phyloP scores from a whole-genome alignment of 495 filamentous ascomycete genomes.

The Pseudotulostoma volvatum region DNA sequence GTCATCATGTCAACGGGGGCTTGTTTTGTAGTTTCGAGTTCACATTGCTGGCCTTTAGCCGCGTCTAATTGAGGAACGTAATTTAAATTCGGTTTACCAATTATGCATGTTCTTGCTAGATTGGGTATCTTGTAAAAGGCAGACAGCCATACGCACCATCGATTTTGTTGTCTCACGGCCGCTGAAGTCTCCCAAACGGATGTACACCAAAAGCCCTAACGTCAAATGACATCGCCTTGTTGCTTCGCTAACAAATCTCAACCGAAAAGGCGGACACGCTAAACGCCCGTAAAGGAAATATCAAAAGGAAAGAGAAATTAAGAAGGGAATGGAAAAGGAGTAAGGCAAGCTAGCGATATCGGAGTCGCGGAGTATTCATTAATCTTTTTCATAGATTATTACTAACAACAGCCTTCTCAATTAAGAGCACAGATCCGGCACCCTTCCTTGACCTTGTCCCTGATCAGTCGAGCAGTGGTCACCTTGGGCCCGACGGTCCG shows the following conservation, averaged over 20 bases:
- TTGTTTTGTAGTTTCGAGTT: background rate
- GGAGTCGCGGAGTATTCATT: too few species aligned
- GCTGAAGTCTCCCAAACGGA: too few species aligned
- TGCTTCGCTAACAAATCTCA: too few species aligned
- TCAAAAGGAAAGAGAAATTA: conserved; percentile 1
- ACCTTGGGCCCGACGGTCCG: conserved; percentile 71
- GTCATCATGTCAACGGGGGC: background rate
- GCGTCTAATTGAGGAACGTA: background rate
- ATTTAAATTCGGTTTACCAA: background rate
- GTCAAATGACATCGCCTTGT: too few species aligned
- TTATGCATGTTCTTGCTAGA: background rate
- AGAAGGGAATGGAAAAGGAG: too few species aligned
- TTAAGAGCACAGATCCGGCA: conserved; percentile 47
- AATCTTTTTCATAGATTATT: too few species aligned
- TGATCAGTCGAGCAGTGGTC: conserved; percentile 66
- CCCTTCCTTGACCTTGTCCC: conserved; percentile 51
- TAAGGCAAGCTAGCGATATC: too few species aligned
- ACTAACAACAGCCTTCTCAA: too few species aligned
- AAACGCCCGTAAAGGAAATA: too few species aligned
- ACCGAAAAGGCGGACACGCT: too few species aligned
- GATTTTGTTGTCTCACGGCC: background rate
- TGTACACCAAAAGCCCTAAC: too few species aligned
- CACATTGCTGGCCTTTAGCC: background rate
- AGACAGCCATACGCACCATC: conserved; percentile 6
- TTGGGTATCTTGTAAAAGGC: conserved; percentile 6